Base-by-base conservation (phyloP, 106 monocot species). In the Dioscorea dumetorum region DNA sequence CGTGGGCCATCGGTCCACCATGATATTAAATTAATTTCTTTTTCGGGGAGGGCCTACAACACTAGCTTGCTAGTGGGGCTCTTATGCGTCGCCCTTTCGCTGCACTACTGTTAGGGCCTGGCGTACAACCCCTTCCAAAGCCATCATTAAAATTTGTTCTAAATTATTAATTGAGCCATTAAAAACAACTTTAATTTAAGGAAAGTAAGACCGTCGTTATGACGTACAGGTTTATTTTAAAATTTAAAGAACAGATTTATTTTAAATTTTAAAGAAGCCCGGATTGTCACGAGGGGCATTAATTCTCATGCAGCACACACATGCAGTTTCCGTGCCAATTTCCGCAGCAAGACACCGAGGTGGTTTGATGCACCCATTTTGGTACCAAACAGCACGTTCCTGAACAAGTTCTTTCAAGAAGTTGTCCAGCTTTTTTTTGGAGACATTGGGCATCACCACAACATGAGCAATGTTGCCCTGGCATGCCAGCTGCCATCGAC, bases 361-460 rank as follows among this genome's bases (percentile, higher is more conserved):
- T 58, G 75, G 15, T 50, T 50, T 65, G 12, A n/a, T 49, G 16
- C 48, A 49, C 16, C 78, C 87, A 57, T 79, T 84, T n/a, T 60
- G 66, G 52, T 74, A 88, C 91, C 91, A 95, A 20, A 33, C 52
- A 0, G 73, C 48, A 13, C 91, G 76, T 57, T 74, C 50, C 73
- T 77, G 62, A 16, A 81, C 67, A 57, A 92, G 76, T 59, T 99
- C 97, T 22, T 73, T 61, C 56, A 99, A 61, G 72, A 99, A 99
- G 48, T 41, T 8, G 18, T 99, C 89, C 8, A 99, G 80, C 78
- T 93, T 99, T 18, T 93, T 86, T 19, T 92, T 75, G 51, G 77
- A 85, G 20, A 99, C 85, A 57, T 74, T 99, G 6, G 97, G 97
- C 97, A 99, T 99, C 64, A 99, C 97, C 48, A 92, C 92, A 5